Percentiles rank a stretch among this genome's conserved stretches.
Evolutionary conservation across 2,329 filamentous ascomycete genomes (phyloP).

Genomic region (Dactylellina cionopaga): DNA sequence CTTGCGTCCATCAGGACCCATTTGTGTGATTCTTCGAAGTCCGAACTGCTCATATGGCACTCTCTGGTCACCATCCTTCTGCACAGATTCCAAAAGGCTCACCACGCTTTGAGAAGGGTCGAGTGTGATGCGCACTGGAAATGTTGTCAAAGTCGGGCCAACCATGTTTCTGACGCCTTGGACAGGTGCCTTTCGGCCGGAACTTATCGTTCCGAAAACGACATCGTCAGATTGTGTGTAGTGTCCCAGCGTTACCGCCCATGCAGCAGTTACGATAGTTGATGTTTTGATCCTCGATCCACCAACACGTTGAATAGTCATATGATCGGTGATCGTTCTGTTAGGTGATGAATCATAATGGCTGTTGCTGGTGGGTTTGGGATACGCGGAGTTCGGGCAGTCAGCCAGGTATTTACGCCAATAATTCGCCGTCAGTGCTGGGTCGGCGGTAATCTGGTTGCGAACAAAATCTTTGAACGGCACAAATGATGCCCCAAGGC

Average conservation of each 20-base stretch:
- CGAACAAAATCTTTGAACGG: constrained; percentile 5
- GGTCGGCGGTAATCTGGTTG: neutral
- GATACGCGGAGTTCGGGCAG: constrained; percentile 10
- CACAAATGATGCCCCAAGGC: neutral
- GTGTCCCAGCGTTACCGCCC: constrained; percentile 2
- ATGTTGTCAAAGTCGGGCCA: neutral
- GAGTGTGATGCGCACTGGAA: constrained; percentile 10
- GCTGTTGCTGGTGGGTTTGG: neutral
- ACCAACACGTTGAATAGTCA: constrained; percentile 4
- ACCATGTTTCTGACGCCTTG: constrained; percentile 8
- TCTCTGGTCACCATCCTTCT: neutral
- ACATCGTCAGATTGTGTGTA: constrained; percentile 12
- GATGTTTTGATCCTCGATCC: constrained; percentile 13
- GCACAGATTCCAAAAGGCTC: constrained; percentile 3
- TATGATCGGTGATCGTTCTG: neutral
- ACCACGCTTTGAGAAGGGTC: constrained; percentile 8
- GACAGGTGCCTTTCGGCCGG: constrained; percentile 1
- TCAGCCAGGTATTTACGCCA: constrained; percentile 9
- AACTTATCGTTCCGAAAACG: constrained; percentile 14
- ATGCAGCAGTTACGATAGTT: constrained; percentile 5
- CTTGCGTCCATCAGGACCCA: constrained; percentile 14
- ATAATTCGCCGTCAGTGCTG: neutral
- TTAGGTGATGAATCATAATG: constrained; percentile 1
- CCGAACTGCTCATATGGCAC: constrained; percentile 3
- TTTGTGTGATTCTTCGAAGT: constrained; percentile 10